Conservation (phyloP, 2,329 filamentous ascomycete genomes). For the Penicillium sp. region DNA sequence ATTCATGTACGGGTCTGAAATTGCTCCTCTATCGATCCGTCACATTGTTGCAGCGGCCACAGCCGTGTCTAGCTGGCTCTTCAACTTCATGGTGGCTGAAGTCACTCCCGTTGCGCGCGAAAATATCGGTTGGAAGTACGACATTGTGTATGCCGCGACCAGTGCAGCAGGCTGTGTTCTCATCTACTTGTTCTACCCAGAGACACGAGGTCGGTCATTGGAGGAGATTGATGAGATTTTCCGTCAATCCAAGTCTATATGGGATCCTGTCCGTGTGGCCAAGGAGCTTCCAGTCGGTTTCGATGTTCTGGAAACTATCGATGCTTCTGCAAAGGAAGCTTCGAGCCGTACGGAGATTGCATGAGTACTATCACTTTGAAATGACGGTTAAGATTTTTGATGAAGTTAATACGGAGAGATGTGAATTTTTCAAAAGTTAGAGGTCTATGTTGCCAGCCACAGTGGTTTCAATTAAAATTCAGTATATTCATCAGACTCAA, state of each 20-base stretch:
- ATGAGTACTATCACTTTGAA: not conserved
- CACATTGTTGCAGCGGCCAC: not conserved
- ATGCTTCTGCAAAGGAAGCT: not conserved
- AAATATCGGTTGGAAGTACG: constrained; percentile 8
- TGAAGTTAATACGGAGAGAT: not conserved
- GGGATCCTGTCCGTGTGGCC: constrained; percentile 7
- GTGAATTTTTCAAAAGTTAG: not conserved
- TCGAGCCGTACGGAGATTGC: not conserved
- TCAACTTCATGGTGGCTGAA: constrained; percentile 12
- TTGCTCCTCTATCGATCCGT: constrained; percentile 7
- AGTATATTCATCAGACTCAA: not conserved
- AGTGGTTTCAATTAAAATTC: no score
- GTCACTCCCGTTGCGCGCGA: constrained; percentile 2
- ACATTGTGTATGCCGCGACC: constrained; percentile 6
- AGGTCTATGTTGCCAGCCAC: not conserved
- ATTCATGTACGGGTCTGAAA: constrained; percentile 11
- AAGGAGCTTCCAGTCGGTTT: constrained; percentile 5
- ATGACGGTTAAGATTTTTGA: not conserved
- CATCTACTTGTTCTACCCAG: constrained; percentile 18
- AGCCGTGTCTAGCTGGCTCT: constrained; percentile 6
- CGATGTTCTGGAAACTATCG: not conserved
- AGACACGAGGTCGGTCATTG: constrained; percentile 11
- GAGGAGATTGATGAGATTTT: constrained; percentile 18
- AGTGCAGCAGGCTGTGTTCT: constrained; percentile 5
- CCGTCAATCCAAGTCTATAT: constrained; percentile 5